A percentile compares a stretch with the other conserved stretches of the same genome.
Conservation (phyloP, 805 yeast species). For the Komagataella mondaviorum region DNA sequence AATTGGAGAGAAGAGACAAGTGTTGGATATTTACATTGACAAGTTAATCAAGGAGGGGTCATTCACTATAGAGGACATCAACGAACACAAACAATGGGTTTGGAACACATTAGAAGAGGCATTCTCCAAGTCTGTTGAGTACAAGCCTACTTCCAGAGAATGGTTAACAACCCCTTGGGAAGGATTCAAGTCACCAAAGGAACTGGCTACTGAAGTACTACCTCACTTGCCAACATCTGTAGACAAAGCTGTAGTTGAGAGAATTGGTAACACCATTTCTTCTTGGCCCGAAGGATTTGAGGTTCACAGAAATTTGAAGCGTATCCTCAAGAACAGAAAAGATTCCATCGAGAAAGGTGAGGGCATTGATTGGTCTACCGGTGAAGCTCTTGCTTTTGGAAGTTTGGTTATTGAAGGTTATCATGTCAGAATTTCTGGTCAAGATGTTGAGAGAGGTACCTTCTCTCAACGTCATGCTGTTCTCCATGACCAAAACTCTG, state of each 20-base stretch:
- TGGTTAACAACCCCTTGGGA: constrained; percentile 99
- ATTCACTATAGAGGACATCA: constrained; percentile 80
- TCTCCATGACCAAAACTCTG: constrained; percentile 88
- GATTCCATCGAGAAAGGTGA: constrained; percentile 76
- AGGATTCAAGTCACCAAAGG: constrained; percentile 95
- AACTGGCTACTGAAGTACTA: constrained; percentile 86
- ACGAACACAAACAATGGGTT: constrained; percentile 96
- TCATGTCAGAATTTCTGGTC: constrained; percentile 96
- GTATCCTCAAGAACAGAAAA: constrained; percentile 80
- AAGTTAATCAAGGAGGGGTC: constrained; percentile 77
- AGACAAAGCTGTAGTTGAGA: constrained; percentile 52
- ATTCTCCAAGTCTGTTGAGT: constrained; percentile 77
- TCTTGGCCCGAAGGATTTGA: constrained; percentile 81
- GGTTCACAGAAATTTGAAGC: constrained; percentile 89
- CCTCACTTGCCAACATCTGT: constrained; percentile 96
- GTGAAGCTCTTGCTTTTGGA: constrained; percentile 98
- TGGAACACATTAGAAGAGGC: constrained; percentile 91
- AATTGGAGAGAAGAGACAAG: constrained; percentile 81
- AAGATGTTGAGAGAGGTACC: constrained; percentile 99
- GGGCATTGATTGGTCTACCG: constrained; percentile 98
- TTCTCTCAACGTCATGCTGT: constrained; percentile 99
- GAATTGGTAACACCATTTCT: constrained; percentile 67
- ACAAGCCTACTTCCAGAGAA: constrained; percentile 83
- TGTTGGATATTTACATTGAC: constrained; percentile 72
- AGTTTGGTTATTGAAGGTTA: constrained; percentile 84